Evolutionary conservation across 2,329 filamentous ascomycete species (phyloP), one percentile per base, ranked within the genome.

Genomic region (Aspergillus pseudoglaucus): DNA sequence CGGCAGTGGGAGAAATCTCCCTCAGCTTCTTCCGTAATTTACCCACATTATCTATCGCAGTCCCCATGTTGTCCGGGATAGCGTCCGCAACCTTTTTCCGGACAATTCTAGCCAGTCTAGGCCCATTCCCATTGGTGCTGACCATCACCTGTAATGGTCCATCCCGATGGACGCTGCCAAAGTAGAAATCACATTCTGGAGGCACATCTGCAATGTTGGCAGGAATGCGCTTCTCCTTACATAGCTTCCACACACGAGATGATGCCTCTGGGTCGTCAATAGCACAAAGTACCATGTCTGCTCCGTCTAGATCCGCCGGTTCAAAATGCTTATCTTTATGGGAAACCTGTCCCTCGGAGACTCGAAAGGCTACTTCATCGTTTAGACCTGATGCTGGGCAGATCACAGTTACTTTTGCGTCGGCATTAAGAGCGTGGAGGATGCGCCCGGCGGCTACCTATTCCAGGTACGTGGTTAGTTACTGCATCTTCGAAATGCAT

Each of bases 121-220:
- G 93, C 0, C 93, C 93, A 65, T 95, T 96, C 45, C 93, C 93
- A 66, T 97, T 98, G 32, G 93, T 98, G 73, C 88, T 94, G 59
- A 98, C 91, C 93, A 98, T 98, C 61, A 98, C 85, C 74, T 98
- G 93, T 51, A 98, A 71, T 5, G 93, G 93, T 0, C 93, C 93
- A 66, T 98, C 93, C 44, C 93, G 85, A 71, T 98, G 88, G 35
- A 96, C 85, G 65, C 87, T 93, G 53, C 93, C 93, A 72, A 98
- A 98, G 76, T 96, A 98, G 66, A 98, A 98, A 64, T 98, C 93
- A 70, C 93, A 98, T 68, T 98, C 93, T 0, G 89, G 81, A 0
- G 93, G 93, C 3, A 98, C 93, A 65, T 98, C 93, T 57, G 93
- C 93, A 56, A 98, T 95, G 69, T 98, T 98, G 48, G 90, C 90